Base-by-base conservation (phyloP, 495 filamentous ascomycete genomes). In the Amniculicola lignicola region DNA sequence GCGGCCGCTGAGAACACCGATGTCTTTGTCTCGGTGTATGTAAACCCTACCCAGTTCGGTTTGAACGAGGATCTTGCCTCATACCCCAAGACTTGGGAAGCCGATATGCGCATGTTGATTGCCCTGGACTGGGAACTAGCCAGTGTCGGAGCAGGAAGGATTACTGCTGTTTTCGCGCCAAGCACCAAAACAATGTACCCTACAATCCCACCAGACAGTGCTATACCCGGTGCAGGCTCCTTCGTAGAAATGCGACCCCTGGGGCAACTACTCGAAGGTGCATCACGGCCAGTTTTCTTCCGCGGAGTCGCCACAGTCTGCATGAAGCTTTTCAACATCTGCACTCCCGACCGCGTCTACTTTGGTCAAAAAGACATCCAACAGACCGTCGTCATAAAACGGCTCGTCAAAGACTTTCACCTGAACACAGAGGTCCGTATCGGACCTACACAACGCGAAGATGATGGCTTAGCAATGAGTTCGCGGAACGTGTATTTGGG, bases 341-440 rank as follows among this genome's bases (percentile, higher is more conserved):
- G 90, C 33, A 78, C 83, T 60, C 89, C 93, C 2, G 88, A 95
- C 36, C 81, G 81, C 37, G 94, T 90, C 1, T 99, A 96, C 67
- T 96, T 99, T 70, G 93, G 93, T 1, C 94, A 97, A 72, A 97
- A 99, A 73, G 93, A 99, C 64, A 82, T 96, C 15, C 93, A 99
- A 72, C 93, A 99, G 73, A 94, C 89, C 0, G 87, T 92, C 6
- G 79, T 99, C 4, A 88, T 99, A 64, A 82, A 80, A 68, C 80
- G 87, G 6, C 80, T 99, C 82, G 87, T 96, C 2, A 72, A 80
- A 58, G 93, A 99, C 65, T 91, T 99, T 59, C 84, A 87, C 66
- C 63, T 97, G n/a, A 79, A 85, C 19, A 86, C 80, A 2, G 79
- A 89, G 38, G 82, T 97, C 1, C 74, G 83, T 4, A 75, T 97